These are phyloP conservation scores for Juglanconis sp. DNA, from an alignment of 2,329 filamentous ascomycete genomes.

Conservation along the genomic window DNA sequence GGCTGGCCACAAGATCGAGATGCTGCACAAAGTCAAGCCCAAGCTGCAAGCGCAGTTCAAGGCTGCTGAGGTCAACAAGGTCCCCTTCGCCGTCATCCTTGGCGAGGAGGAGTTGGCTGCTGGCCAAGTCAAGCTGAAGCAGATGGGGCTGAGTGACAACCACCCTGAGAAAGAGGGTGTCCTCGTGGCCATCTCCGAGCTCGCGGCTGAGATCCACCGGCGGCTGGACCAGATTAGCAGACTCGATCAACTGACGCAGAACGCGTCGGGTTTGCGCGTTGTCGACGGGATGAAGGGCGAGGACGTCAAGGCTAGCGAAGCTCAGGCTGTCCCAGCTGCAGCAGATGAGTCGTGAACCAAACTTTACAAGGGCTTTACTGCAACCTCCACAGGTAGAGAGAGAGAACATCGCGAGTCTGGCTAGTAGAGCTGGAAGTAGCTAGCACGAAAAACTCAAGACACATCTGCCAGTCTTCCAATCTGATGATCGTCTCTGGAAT, in stretches of 20 bases:
- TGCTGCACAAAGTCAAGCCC: constrained; percentile 84
- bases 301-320: constrained; percentile 28
- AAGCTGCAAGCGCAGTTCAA: constrained; percentile 90
- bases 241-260: constrained; percentile 40
- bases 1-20: constrained; percentile 88
- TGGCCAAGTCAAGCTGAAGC: constrained; percentile 67
- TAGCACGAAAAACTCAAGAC: too few relatives aligned
- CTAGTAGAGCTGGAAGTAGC: too few relatives aligned
- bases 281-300: constrained; percentile 45
- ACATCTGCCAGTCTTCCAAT: too few relatives aligned
- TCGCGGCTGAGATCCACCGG: constrained; percentile 57
- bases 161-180: constrained; percentile 90
- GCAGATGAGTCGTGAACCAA: neutral
- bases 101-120: constrained; percentile 84
- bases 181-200: constrained; percentile 60
- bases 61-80: constrained; percentile 72
- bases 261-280: constrained; percentile 44
- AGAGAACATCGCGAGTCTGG: too few relatives aligned
- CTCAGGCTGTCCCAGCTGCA: constrained; percentile 3
- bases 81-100: constrained; percentile 84
- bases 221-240: constrained; percentile 40
- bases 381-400: too few relatives aligned
- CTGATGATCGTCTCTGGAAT: too few relatives aligned
- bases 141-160: constrained; percentile 68
- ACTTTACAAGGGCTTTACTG: too few relatives aligned